Conservation (phyloP, 139 green algal genomes). For the Nannochloris sp. region DNA sequence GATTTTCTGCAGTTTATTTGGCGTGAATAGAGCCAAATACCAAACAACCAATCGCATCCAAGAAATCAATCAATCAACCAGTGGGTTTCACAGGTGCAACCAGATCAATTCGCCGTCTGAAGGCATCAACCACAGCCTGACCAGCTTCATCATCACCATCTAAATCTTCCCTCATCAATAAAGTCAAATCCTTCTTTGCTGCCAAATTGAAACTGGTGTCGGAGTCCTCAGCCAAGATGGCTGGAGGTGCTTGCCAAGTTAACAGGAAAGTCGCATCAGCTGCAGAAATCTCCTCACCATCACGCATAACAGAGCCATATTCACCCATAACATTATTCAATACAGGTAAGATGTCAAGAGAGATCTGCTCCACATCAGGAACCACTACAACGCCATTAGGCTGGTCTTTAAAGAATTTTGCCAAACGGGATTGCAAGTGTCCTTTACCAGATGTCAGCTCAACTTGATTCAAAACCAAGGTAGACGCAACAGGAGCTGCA, state of each 20-base stretch:
- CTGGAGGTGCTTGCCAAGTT: neutral
- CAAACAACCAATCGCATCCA: neutral
- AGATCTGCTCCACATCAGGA: conserved; percentile 6
- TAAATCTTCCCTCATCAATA: neutral
- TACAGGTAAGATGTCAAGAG: conserved; percentile 7
- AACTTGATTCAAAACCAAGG: conserved; percentile 5
- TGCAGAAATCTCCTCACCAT: conserved; percentile 11
- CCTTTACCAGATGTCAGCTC: neutral
- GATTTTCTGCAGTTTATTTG: neutral
- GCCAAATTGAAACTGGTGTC: neutral
- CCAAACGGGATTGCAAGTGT: conserved; percentile 7
- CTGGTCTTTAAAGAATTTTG: neutral
- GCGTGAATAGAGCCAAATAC: neutral
- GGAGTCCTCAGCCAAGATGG: neutral
- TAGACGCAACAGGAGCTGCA: neutral
- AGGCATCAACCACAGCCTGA: neutral
- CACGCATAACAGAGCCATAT: conserved; percentile 10
- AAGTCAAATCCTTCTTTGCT: neutral
- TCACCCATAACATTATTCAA: conserved; percentile 24
- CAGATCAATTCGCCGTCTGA: conserved; percentile 20
- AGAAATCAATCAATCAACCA: neutral
- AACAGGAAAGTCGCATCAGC: conserved; percentile 17
- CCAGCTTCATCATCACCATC: neutral
- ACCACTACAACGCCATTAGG: conserved; percentile 17
- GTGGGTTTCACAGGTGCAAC: conserved; percentile 19